Evolutionary conservation across 805 yeast species (phyloP).

Genomic region (Saccharomycopsis javanensis): DNA sequence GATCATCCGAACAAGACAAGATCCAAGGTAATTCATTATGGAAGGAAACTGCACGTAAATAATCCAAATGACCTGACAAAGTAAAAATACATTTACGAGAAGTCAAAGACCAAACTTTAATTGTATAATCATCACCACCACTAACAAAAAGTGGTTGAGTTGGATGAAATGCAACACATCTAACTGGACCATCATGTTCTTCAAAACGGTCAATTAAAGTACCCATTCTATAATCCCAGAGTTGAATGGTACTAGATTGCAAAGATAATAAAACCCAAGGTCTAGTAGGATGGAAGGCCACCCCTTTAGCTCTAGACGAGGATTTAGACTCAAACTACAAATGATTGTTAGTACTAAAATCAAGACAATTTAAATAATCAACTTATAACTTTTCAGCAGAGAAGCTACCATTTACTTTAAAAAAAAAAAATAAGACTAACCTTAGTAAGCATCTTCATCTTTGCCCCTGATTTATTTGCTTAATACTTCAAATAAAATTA

Average conservation of each 20-base stretch:
- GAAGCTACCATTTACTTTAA: not conserved
- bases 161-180: slow-evolving; percentile 93
- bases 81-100: slow-evolving; percentile 89
- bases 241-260: slow-evolving; percentile 95
- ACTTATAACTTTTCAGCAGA: too few species aligned
- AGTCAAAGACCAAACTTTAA: slow-evolving; percentile 92
- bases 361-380: slow-evolving; percentile 5
- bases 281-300: slow-evolving; percentile 91
- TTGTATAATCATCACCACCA: slow-evolving; percentile 93
- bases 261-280: slow-evolving; percentile 96
- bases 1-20: slow-evolving; percentile 92
- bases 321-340: slow-evolving; percentile 78
- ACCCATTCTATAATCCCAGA: slow-evolving; percentile 99
- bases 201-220: slow-evolving; percentile 92
- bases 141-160: slow-evolving; percentile 96
- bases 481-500: not conserved
- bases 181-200: slow-evolving; percentile 97
- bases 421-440: slow-evolving; percentile 27
- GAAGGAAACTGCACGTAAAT: slow-evolving; percentile 87
- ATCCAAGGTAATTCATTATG: slow-evolving; percentile 98
- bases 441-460: slow-evolving; percentile 79
- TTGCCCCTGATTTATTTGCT: slow-evolving; percentile 19
- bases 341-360: slow-evolving; percentile 18
- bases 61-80: slow-evolving; percentile 88
- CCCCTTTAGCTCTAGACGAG: slow-evolving; percentile 93